Evolutionary conservation across 2,329 filamentous ascomycete species (phyloP).

Genomic region (Colletotrichum sp.): DNA sequence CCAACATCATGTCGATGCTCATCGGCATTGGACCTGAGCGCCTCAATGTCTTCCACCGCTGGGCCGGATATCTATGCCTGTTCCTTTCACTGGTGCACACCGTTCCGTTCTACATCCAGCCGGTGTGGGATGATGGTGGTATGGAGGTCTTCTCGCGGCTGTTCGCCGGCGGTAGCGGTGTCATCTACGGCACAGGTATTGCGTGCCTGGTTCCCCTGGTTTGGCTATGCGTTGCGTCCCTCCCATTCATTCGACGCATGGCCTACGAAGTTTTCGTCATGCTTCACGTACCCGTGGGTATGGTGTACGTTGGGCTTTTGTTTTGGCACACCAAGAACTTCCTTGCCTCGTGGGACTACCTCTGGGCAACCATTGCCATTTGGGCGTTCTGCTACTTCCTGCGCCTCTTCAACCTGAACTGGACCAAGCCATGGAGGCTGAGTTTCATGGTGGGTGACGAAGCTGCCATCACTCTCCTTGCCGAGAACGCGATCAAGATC

Average conservation of each 20-base stretch:
- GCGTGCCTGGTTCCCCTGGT: slow-evolving; percentile 81
- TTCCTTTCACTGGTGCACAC: slow-evolving; percentile 84
- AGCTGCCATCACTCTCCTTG: slow-evolving; percentile 85
- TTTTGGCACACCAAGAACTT: slow-evolving; percentile 98
- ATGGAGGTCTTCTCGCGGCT: slow-evolving; percentile 72
- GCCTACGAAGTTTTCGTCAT: slow-evolving; percentile 88
- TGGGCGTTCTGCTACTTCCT: slow-evolving; percentile 77
- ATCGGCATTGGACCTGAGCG: slow-evolving; percentile 93
- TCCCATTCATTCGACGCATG: slow-evolving; percentile 76
- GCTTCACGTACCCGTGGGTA: slow-evolving; percentile 81
- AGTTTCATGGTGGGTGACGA: slow-evolving; percentile 91
- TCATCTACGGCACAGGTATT: slow-evolving; percentile 85
- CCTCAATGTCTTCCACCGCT: slow-evolving; percentile 91
- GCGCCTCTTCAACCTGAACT: slow-evolving; percentile 87
- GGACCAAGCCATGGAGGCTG: slow-evolving; percentile 79
- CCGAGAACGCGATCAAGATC: slow-evolving; percentile 93
- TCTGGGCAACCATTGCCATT: slow-evolving; percentile 81
- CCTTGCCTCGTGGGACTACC: slow-evolving; percentile 86
- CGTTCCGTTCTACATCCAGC: slow-evolving; percentile 88
- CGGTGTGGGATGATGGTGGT: slow-evolving; percentile 81
- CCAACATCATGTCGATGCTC: slow-evolving; percentile 81
- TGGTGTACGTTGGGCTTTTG: slow-evolving; percentile 81
- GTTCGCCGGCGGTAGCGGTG: slow-evolving; percentile 67
- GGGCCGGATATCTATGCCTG: slow-evolving; percentile 86
- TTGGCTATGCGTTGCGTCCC: slow-evolving; percentile 84